Percentiles rank a stretch among this genome's conserved stretches.
Evolutionary conservation across 1,139 yeast species (phyloP).

Genomic region (Taphrina deformans): DNA sequence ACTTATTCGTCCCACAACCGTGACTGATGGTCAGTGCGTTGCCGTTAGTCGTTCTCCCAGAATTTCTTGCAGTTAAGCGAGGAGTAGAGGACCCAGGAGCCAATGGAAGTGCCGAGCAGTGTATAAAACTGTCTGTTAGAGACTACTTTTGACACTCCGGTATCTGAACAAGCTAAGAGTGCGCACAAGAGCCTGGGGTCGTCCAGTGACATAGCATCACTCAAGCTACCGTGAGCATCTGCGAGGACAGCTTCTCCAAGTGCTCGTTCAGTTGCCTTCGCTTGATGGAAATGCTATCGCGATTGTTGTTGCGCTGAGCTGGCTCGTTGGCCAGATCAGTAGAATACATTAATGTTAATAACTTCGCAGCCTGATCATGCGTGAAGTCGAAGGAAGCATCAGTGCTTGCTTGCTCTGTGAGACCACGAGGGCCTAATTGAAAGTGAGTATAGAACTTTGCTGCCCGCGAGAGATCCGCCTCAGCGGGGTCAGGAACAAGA

Average conservation of each 20-base stretch:
- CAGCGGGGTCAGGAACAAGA: conserved; percentile 22
- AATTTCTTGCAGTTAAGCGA: too few species aligned
- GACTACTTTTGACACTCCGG: too few species aligned
- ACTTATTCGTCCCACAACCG: too few species aligned
- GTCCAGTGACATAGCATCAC: neutral
- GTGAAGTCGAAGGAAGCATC: conserved; percentile 7
- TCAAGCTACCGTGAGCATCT: neutral
- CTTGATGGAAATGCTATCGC: neutral
- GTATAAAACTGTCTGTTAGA: too few species aligned
- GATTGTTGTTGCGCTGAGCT: neutral
- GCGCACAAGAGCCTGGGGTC: too few species aligned
- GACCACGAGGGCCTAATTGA: conserved; percentile 6
- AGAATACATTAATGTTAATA: conserved; percentile 29
- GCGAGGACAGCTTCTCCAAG: neutral
- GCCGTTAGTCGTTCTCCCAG: too few species aligned
- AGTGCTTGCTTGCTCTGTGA: conserved; percentile 9
- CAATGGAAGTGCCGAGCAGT: too few species aligned
- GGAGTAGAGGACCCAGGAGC: too few species aligned
- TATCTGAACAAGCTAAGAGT: too few species aligned
- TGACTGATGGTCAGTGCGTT: too few species aligned
- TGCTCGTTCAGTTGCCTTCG: conserved; percentile 21
- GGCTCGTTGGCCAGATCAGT: conserved; percentile 1
- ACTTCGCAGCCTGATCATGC: conserved; percentile 23
- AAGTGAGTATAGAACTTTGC: conserved; percentile 13
- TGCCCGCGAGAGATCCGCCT: conserved; percentile 28